Evolutionary conservation across 257 asterid species (phyloP).

Genomic region (Jacaranda copaia): DNA sequence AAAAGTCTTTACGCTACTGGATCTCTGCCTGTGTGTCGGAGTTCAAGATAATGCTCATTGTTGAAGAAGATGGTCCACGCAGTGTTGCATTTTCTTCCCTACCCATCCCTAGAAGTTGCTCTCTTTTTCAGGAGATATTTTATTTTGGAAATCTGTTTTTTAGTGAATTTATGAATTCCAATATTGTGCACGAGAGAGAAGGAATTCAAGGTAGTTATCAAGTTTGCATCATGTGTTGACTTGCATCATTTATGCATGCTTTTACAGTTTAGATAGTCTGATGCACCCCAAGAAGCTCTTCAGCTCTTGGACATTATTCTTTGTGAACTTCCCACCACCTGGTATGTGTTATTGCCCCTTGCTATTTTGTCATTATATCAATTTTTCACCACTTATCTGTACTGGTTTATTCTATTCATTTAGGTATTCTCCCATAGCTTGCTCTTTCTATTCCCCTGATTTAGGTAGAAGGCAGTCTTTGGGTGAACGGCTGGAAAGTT

Average conservation of each 20-base stretch:
- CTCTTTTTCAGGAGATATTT: neutral
- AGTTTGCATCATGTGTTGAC: conserved; percentile 91
- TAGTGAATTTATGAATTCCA: neutral
- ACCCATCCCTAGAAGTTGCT: neutral
- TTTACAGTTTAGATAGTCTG: conserved; percentile 84
- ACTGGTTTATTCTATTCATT: conserved; percentile 19
- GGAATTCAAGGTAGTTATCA: conserved; percentile 83
- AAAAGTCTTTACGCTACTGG: conserved; percentile 97
- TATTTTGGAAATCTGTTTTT: neutral
- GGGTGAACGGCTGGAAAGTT: conserved; percentile 94
- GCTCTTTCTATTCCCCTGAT: conserved; percentile 86
- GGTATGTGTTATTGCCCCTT: conserved; percentile 45
- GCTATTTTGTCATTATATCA: neutral
- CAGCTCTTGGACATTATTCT: conserved; percentile 94
- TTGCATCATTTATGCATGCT: conserved; percentile 93
- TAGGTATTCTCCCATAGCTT: conserved; percentile 79
- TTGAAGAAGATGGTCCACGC: conserved; percentile 85
- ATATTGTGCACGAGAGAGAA: conserved; percentile 71
- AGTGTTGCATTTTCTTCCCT: conserved; percentile 52
- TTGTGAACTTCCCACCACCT: conserved; percentile 82
- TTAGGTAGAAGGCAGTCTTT: conserved; percentile 82
- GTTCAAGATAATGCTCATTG: conserved; percentile 68
- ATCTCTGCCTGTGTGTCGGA: conserved; percentile 80
- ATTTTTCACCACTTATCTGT: neutral
- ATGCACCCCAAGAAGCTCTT: conserved; percentile 97